phyloP scores from a whole-genome alignment of 108 stramenopile species.

The Skeletonema menzelii region DNA sequence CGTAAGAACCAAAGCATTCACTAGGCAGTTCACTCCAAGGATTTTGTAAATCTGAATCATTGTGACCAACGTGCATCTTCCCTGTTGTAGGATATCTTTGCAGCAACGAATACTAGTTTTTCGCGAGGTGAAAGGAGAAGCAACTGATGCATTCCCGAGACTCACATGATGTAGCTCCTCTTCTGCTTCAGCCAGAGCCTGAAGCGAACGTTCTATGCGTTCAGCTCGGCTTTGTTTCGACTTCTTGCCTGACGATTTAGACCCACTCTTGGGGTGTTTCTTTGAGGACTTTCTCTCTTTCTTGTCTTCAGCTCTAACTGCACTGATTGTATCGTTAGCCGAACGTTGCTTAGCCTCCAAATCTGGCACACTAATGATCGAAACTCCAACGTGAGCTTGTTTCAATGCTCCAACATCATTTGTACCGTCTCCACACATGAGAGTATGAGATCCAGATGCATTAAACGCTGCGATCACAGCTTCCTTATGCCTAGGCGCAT shows the following conservation, averaged over 20 bases:
- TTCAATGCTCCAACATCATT: conserved; percentile 98
- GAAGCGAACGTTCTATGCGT: conserved; percentile 52
- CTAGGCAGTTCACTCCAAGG: conserved; percentile 95
- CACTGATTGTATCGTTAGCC: conserved; percentile 47
- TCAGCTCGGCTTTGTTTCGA: conserved; percentile 20
- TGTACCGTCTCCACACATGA: conserved; percentile 99
- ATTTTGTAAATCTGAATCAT: conserved; percentile 97
- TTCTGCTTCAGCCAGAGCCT: conserved; percentile 77
- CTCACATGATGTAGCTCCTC: conserved; percentile 68
- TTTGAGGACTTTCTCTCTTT: conserved; percentile 41
- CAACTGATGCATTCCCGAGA: conserved; percentile 97
- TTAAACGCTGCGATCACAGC: conserved; percentile 90
- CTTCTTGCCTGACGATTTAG: conserved; percentile 21
- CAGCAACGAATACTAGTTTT: conserved; percentile 82
- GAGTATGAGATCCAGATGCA: conserved; percentile 70
- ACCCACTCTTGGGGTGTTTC: conserved; percentile 27
- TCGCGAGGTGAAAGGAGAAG: conserved; percentile 96
- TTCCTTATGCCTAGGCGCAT: conserved; percentile 97
- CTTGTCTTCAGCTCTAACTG: conserved; percentile 55
- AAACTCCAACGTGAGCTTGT: conserved; percentile 95
- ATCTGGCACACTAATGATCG: conserved; percentile 92
- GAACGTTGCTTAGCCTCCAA: conserved; percentile 83
- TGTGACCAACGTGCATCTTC: conserved; percentile 93
- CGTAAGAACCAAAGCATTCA: conserved; percentile 92
- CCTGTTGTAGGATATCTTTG: conserved; percentile 91